Conservation (phyloP, 1,284 basidiomycete genomes). For the Sphaerobolus stellatus region DNA sequence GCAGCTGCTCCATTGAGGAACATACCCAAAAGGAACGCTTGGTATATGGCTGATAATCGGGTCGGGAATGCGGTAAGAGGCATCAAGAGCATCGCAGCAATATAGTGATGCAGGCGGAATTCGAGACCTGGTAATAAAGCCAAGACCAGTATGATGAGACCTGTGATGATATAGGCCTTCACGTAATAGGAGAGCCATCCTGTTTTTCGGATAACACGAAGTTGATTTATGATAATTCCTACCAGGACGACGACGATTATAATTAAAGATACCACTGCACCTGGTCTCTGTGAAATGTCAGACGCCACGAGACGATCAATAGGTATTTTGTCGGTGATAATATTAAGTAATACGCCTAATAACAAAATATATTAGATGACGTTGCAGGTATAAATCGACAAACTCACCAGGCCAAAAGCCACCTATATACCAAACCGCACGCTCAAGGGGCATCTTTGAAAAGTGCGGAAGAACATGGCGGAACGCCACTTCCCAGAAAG, state of each 20-base stretch:
- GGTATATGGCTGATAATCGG: slow-evolving; percentile 72
- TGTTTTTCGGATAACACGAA: slow-evolving; percentile 80
- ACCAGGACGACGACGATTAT: slow-evolving; percentile 68
- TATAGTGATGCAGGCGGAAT: slow-evolving; percentile 73
- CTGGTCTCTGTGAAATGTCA: slow-evolving; percentile 68
- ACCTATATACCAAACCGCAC: slow-evolving; percentile 69
- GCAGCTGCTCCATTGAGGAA: slow-evolving; percentile 77
- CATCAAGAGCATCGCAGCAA: slow-evolving; percentile 72
- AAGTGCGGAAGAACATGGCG: slow-evolving; percentile 77
- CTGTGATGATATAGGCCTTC: slow-evolving; percentile 69
- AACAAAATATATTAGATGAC: slow-evolving; percentile 30
- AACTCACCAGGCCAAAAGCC: slow-evolving; percentile 67
- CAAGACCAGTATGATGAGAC: slow-evolving; percentile 63
- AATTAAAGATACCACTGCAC: slow-evolving; percentile 70
- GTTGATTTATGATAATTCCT: slow-evolving; percentile 67
- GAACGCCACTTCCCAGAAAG: slow-evolving; percentile 75
- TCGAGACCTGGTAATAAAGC: slow-evolving; percentile 68
- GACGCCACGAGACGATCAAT: slow-evolving; percentile 69
- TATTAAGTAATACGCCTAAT: slow-evolving; percentile 60
- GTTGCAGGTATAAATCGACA: slow-evolving; percentile 32
- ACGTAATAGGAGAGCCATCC: slow-evolving; percentile 78
- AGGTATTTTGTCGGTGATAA: slow-evolving; percentile 68
- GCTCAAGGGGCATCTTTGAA: slow-evolving; percentile 66
- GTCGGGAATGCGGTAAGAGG: slow-evolving; percentile 83
- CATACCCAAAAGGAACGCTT: slow-evolving; percentile 80